phyloP scores from a whole-genome alignment of 2,329 filamentous ascomycete species.

The Mycosphaerella sp. region DNA sequence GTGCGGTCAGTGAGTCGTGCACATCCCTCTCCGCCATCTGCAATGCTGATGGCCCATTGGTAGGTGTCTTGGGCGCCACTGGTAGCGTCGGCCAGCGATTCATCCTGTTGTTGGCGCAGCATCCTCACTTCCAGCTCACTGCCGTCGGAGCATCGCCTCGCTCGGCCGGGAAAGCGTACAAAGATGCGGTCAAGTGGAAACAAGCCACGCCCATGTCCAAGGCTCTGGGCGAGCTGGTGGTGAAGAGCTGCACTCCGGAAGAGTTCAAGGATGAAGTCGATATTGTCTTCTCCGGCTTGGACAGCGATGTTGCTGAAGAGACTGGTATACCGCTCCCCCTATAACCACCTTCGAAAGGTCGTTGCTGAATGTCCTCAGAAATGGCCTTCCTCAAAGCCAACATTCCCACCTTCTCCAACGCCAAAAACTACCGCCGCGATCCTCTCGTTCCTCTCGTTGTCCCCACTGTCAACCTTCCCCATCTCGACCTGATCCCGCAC shows the following conservation, averaged over 20 bases:
- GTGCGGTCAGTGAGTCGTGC: conserved; percentile 42
- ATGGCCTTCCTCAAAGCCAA: conserved; percentile 85
- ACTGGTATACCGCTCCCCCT: conserved; percentile 54
- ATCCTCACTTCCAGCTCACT: conserved; percentile 79
- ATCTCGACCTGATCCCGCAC: conserved; percentile 83
- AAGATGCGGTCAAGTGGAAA: conserved; percentile 93
- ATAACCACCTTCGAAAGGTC: neutral
- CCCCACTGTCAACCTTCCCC: conserved; percentile 85
- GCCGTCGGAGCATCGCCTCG: conserved; percentile 84
- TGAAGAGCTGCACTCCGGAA: conserved; percentile 75
- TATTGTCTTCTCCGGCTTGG: conserved; percentile 85
- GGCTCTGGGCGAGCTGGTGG: conserved; percentile 68
- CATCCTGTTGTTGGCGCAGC: conserved; percentile 81
- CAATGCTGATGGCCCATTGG: neutral
- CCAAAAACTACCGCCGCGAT: conserved; percentile 92
- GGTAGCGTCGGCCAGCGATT: conserved; percentile 95
- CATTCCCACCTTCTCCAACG: conserved; percentile 91
- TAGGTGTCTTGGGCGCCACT: conserved; percentile 75
- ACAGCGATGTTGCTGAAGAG: conserved; percentile 86
- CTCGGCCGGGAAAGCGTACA: conserved; percentile 89
- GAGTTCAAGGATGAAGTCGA: conserved; percentile 80
- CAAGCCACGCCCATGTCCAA: conserved; percentile 76
- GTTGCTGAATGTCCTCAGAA: conserved; percentile 48
- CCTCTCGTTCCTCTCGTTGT: conserved; percentile 88
- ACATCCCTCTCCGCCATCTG: conserved; percentile 4